A percentile compares a stretch with the other conserved stretches of the same genome.
These are phyloP conservation scores for Coemansia sp. DNA, from an alignment of 192 early-diverging fungal genomes.

Conservation along the genomic window DNA sequence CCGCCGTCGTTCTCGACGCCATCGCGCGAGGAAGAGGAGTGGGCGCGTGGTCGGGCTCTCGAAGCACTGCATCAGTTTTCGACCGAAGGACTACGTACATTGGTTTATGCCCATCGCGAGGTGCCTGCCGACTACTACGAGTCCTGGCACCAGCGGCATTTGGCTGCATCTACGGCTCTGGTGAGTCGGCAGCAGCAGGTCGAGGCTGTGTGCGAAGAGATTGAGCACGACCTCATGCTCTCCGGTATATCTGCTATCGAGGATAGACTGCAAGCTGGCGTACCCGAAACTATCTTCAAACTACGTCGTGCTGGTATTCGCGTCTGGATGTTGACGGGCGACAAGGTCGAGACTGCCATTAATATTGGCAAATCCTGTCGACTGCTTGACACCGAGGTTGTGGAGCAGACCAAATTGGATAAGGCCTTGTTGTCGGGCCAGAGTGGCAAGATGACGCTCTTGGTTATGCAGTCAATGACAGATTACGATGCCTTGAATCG, in stretches of 20 bases:
- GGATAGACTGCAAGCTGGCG: conserved; percentile 84
- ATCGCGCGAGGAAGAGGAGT: conserved; percentile 62
- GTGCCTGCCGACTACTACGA: conserved; percentile 68
- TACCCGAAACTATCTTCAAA: conserved; percentile 81
- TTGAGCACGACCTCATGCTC: conserved; percentile 75
- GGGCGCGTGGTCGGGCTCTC: conserved; percentile 63
- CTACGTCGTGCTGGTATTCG: conserved; percentile 77
- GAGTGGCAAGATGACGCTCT: conserved; percentile 3
- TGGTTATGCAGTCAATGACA: conserved; percentile 38
- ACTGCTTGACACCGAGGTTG: conserved; percentile 59
- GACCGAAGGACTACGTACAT: conserved; percentile 81
- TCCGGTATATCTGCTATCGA: conserved; percentile 90
- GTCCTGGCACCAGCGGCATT: conserved; percentile 66
- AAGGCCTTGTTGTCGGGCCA: not conserved
- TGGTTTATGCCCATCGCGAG: conserved; percentile 74
- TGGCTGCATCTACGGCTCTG: conserved; percentile 71
- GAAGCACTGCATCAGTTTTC: conserved; percentile 73
- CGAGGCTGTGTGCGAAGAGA: conserved; percentile 69
- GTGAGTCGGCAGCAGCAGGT: conserved; percentile 63
- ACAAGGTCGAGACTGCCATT: conserved; percentile 90
- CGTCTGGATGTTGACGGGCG: conserved; percentile 92
- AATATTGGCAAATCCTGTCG: conserved; percentile 86
- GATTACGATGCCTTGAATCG: conserved; percentile 24
- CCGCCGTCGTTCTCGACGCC: conserved; percentile 36
- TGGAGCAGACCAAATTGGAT: conserved; percentile 38